These are phyloP conservation scores for Thalassiosira mediterranea DNA, from an alignment of 352 stramenopile genomes.

Conservation along the genomic window DNA sequence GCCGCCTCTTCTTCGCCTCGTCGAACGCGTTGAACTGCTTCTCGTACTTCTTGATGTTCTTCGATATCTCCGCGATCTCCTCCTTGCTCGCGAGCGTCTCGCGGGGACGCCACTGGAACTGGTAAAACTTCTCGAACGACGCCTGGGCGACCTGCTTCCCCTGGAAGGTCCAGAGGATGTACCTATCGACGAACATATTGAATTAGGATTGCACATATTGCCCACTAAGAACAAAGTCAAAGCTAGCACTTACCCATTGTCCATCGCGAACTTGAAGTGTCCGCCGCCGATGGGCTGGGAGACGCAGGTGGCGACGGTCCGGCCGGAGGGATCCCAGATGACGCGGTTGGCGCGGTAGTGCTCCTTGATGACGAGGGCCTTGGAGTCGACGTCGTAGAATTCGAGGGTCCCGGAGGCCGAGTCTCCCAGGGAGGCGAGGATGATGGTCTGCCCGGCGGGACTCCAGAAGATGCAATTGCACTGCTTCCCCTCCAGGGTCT, in stretches of 20 bases:
- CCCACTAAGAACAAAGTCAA: too few relatives aligned
- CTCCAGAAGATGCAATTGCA: constrained; percentile 98
- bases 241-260: constrained; percentile 91
- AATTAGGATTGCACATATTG: too few relatives aligned
- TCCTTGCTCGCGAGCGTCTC: constrained; percentile 91
- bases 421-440: constrained; percentile 93
- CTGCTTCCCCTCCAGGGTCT: constrained; percentile 93
- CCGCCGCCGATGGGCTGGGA: constrained; percentile 93
- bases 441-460: constrained; percentile 91
- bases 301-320: constrained; percentile 93
- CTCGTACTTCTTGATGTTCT: constrained; percentile 98
- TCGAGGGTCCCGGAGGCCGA: constrained; percentile 93
- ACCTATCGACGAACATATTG: too few relatives aligned
- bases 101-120: constrained; percentile 91
- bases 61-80: constrained; percentile 92
- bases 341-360: constrained; percentile 98
- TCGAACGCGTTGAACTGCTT: constrained; percentile 88
- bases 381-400: constrained; percentile 97
- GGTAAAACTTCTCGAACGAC: constrained; percentile 97
- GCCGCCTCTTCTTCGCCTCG: constrained; percentile 78
- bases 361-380: constrained; percentile 93
- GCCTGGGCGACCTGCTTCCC: constrained; percentile 92
- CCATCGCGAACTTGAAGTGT: constrained; percentile 97
- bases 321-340: constrained; percentile 96
- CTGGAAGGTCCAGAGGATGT: constrained; percentile 98